Evolutionary conservation across 805 yeast genomes (phyloP), one percentile per base, ranked within the genome.

Genomic region (Kodamaea laetipori): DNA sequence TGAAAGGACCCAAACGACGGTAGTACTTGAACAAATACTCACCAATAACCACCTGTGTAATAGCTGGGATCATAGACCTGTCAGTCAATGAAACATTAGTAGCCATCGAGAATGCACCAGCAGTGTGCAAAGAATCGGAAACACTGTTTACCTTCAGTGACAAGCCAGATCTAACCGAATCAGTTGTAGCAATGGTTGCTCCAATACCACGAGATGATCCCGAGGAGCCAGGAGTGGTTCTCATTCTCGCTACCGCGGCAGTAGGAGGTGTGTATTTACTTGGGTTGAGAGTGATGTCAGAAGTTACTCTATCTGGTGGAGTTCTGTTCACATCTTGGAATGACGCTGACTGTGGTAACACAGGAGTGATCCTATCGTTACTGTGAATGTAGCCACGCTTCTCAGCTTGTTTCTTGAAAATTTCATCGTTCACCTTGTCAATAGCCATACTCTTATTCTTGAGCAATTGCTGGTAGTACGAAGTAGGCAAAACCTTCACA

Each of bases 41-140:
- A 41, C 99, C 99, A 62, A 90, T 86, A 34, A 92, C 90, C 3
- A 94, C 86, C 64, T 92, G 97, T 0, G 97, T 86, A 44, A 92
- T 78, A 1, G 92, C 90, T 2, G 89, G 89, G 52, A 86, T 82
- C 76, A 86, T 86, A 33, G 82, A 80, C 37, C 79, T 78, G 51
- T 82, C 86, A 1, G 84, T 79, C 39, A 81, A 66, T 0, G 89
- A 82, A 6, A 81, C 82, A 56, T 77, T 73, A 0, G 90, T 83
- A 44, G 80, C 77, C 51, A 78, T 76, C 1, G 78, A 71, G 42
- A 70, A 56, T 2, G 54, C 52, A 5, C 64, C 68, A 10, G 57
- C 52, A 4, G 69, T 66, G 7, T 63, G 58, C 28, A 69, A 48
- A 2, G 74, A 64, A 15, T 67, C 72, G 10, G 55, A 39, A 16